Percentiles rank a stretch among this genome's conserved stretches.
Conservation (phyloP, 2,329 filamentous ascomycete species). For the Arthroderma sp. region DNA sequence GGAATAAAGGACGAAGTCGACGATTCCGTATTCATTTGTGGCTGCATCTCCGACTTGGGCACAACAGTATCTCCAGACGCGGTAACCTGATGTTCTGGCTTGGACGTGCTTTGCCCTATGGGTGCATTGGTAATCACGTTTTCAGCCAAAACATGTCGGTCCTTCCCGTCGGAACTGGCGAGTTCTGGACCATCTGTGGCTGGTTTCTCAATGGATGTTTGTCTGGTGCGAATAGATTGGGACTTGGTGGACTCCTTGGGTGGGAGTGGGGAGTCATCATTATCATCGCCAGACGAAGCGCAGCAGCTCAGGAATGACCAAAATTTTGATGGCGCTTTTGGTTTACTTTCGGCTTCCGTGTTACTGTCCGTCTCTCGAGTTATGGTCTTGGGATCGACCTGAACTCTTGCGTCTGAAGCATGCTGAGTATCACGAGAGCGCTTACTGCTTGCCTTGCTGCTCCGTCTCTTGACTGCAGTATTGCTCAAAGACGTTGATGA, state of each 20-base stretch:
- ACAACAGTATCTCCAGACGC: no score
- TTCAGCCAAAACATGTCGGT: conserved; percentile 26
- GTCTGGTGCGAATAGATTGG: conserved; percentile 24
- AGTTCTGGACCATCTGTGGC: conserved; percentile 26
- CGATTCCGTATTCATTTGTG: no score
- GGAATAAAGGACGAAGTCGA: no score
- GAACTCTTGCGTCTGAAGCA: conserved; percentile 13
- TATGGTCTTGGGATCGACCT: conserved; percentile 15
- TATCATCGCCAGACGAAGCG: conserved; percentile 32
- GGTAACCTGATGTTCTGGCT: conserved; percentile 15
- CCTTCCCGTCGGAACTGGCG: conserved; percentile 28
- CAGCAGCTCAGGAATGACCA: conserved; percentile 39
- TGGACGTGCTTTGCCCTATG: conserved; percentile 16
- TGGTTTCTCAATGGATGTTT: conserved; percentile 22
- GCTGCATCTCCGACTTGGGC: no score
- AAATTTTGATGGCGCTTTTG: conserved; percentile 26
- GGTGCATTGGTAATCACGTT: conserved; percentile 23
- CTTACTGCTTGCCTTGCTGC: conserved; percentile 51
- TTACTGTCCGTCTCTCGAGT: conserved; percentile 21
- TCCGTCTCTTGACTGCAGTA: conserved; percentile 38
- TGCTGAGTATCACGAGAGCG: conserved; percentile 24
- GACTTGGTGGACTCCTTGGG: conserved; percentile 34
- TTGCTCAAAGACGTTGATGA: conserved; percentile 36
- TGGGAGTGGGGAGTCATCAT: conserved; percentile 30
- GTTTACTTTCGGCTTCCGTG: conserved; percentile 28